Conservation (phyloP, 257 asterid genomes). For the Gentiana macrophylla region DNA sequence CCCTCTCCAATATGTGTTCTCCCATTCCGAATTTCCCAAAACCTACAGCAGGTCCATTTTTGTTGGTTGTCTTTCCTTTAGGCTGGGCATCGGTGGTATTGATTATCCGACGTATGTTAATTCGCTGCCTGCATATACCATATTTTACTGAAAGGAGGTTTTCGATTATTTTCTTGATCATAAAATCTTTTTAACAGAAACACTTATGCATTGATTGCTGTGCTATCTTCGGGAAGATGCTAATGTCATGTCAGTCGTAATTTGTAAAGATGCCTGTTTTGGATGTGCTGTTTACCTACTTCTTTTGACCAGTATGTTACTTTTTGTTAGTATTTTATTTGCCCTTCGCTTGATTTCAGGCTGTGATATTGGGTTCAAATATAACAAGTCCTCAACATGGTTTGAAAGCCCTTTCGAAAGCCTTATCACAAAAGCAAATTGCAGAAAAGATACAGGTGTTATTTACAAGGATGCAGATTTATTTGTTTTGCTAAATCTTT, state of each 20-base stretch:
- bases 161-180: no score
- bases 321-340: background rate
- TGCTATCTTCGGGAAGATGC: background rate
- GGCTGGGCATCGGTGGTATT: no score
- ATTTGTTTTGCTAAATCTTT: background rate
- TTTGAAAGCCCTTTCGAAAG: slow-evolving; percentile 78
- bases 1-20: no score
- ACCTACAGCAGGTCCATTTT: no score
- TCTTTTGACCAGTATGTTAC: background rate
- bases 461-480: slow-evolving; percentile 2
- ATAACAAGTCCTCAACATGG: slow-evolving; percentile 71
- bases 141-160: no score
- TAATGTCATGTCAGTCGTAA: background rate
- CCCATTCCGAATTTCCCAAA: no score
- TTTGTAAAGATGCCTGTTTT: background rate
- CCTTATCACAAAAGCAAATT: slow-evolving; percentile 75
- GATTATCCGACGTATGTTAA: no score
- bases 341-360: slow-evolving; percentile 27
- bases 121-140: no score
- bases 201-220: no score
- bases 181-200: no score
- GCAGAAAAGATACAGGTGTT: slow-evolving; percentile 89
- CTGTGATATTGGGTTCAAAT: slow-evolving; percentile 73
- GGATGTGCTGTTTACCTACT: background rate
- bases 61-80: no score